Base-by-base conservation (phyloP, 177 flowering plant genomes). In the Vitis hybrid region DNA sequence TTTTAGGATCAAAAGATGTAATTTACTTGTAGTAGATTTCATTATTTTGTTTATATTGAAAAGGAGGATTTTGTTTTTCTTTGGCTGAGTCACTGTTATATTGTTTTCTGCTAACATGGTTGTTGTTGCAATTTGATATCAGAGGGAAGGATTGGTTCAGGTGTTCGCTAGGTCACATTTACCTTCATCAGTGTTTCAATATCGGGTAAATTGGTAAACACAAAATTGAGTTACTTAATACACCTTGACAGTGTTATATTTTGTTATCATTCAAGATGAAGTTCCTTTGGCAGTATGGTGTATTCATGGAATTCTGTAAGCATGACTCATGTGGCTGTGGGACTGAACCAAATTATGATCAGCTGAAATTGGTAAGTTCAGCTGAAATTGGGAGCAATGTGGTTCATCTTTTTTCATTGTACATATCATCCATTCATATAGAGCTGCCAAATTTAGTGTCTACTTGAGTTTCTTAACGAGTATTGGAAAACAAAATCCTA, bases 111-210 rank as follows among this genome's bases (percentile, higher is more conserved):
- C 61, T 72, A 59, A 74, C 71, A 73, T 81, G 71, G 16, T 68
- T 61, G 59, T 76, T 49, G 68, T 79, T 79, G 73, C 80, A 78
- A 73, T 85, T 82, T 84, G 74, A 71, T 77, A 63, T 61, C 93
- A 94, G 98, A 82, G 76, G 63, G 85, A 85, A 83, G 99, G 97
- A 67, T 53, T 91, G 76, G 90, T 67, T 74, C 91, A 93, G 72
- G 74, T 67, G 69, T 93, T 84, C 84, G 78, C 84, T 73, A 81
- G 71, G 51, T 87, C 79, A 26, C 63, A 72, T 71, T 76, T 95
- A 68, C 81, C 97, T 63, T 58, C 74, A 14, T 79, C 82, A 56
- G 72, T 76, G 9, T 74, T 78, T 74, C 87, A 10, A 59, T 66
- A 74, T 58, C 89, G 76, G 91, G 97, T 88, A 90, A 85, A 73